Base-by-base conservation (phyloP, 495 filamentous ascomycete genomes). In the Oidiodendron maius region DNA sequence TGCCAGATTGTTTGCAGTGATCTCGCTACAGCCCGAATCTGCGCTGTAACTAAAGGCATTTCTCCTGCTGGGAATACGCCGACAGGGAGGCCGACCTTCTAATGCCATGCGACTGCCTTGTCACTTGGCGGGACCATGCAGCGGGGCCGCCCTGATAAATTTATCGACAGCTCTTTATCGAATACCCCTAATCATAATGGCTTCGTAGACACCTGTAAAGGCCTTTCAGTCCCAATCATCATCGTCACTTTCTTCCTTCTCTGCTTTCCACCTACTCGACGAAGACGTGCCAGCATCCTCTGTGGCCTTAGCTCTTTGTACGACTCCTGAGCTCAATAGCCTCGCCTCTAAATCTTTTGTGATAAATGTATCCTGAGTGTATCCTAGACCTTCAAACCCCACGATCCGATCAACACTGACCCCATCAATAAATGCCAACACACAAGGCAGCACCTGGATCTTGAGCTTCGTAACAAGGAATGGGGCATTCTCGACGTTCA, bases 371-470 rank as follows among this genome's bases (percentile, higher is more conserved):
- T 87, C 82, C 18, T 59, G 62, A 4, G 71, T 77, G 56, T 79
- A 65, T 26, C 77, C 80, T 21, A 89, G 56, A 6, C 83, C 83
- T 36, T 88, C 86, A 65, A 91, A 91, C 0, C 86, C 86, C 45
- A 88, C 68, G 5, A 91, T 75, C 26, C 85, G 63, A 55, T 87
- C 85, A 34, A 80, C 76, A 2, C 71, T 70, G 30, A 84, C 64
- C 4, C 85, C 86, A 63, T 86, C 78, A 41, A 81, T 67, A 53
- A 89, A 89, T 18, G 77, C 78, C 53, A 91, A 76, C 44, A 91
- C 81, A 56, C 86, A 91, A 0, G 86, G 86, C 34, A 91, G 60
- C 1, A 89, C 80, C 49, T 80, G 66, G 8, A 91, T 73, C 39
- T 78, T 80, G 39, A 91, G 59, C 48, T 81, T 86, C 52, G 78